Base-by-base conservation (phyloP, 2,329 filamentous ascomycete genomes). In the Fusarium chuoi region DNA sequence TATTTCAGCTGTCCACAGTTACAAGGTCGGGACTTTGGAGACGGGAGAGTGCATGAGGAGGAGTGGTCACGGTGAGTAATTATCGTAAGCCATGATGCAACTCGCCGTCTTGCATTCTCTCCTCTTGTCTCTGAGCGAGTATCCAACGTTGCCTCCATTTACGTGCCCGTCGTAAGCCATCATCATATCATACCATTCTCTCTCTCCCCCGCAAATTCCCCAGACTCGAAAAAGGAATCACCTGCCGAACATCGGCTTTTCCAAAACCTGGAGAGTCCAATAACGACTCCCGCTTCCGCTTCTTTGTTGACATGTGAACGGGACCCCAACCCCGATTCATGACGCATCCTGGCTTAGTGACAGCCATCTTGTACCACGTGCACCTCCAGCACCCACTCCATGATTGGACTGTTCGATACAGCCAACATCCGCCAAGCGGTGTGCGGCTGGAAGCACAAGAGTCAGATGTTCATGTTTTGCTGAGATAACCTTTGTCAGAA, bases 121-220 rank as follows among this genome's bases (percentile, higher is more conserved):
- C 28, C 20, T 55, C 38, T 33, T 14, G 12, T 12, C 28, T 42
- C 35, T 28, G 12, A 15, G 18, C 5, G 20, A 41, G 22, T 42
- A 24, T 12, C 41, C 5, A n/a, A 12, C 13, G 24, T 28, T 15
- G 45, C 20, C 22, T 12, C 44, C 20, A 45, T 41, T 48, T 18
- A 26, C 39, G 8, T 9, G 13, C 39, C 7, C 7, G 24, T 51
- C 20, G 12, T 46, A 62, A 41, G 51, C 24, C 35, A 61, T 56
- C 35, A 61, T 56, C 57, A 60, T 59, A 59, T 65, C 63, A 52
- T 51, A 41, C 65, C 62, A 65, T 59, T 28, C 28, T 7, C 30
- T 33, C 15, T 17, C 35, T 44, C 68, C 71, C 71, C 71, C 71
- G 68, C 71, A 74, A 56, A 71, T 75, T 74, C 71, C 73, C 73